Percentiles rank a stretch among this genome's conserved stretches.
These are phyloP conservation scores for Vitis hybrid DNA, from an alignment of 177 flowering plant species.

Conservation along the genomic window DNA sequence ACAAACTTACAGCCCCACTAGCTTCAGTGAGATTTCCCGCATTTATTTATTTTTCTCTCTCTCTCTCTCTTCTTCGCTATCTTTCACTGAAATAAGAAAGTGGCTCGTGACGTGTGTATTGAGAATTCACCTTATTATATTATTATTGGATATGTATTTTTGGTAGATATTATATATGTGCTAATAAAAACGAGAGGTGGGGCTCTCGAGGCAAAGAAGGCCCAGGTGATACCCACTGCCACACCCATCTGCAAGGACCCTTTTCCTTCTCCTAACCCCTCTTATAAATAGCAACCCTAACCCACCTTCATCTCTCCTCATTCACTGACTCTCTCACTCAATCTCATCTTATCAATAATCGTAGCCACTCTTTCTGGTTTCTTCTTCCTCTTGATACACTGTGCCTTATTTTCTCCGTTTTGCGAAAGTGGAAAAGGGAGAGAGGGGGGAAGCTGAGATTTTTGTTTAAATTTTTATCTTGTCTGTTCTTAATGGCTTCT, in stretches of 20 bases:
- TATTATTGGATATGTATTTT: background rate
- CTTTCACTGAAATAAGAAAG: slow-evolving; percentile 9
- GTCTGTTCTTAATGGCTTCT: background rate
- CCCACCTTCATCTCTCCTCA: background rate
- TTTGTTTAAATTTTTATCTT: background rate
- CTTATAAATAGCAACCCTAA: slow-evolving; percentile 24
- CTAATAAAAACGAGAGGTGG: slow-evolving; percentile 19
- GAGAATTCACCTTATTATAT: slow-evolving; percentile 12
- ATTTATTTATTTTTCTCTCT: slow-evolving; percentile 11
- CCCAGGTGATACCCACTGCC: slow-evolving; percentile 47
- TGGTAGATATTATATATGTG: background rate
- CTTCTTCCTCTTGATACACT: background rate
- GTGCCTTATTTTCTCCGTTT: background rate
- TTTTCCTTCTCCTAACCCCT: slow-evolving; percentile 1
- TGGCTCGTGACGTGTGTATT: slow-evolving; percentile 24
- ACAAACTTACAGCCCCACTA: slow-evolving; percentile 2
- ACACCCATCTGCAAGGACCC: slow-evolving; percentile 20
- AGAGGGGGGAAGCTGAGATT: background rate
- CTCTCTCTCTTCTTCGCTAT: background rate
- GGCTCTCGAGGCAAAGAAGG: slow-evolving; percentile 37
- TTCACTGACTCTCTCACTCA: background rate
- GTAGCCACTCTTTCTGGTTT: background rate
- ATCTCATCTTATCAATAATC: too few relatives aligned
- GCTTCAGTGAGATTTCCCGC: slow-evolving; percentile 26
- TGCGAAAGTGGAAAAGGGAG: background rate